Evolutionary conservation across 148 eudicot genomes (phyloP).

Genomic region (Fallopia convolvulus): DNA sequence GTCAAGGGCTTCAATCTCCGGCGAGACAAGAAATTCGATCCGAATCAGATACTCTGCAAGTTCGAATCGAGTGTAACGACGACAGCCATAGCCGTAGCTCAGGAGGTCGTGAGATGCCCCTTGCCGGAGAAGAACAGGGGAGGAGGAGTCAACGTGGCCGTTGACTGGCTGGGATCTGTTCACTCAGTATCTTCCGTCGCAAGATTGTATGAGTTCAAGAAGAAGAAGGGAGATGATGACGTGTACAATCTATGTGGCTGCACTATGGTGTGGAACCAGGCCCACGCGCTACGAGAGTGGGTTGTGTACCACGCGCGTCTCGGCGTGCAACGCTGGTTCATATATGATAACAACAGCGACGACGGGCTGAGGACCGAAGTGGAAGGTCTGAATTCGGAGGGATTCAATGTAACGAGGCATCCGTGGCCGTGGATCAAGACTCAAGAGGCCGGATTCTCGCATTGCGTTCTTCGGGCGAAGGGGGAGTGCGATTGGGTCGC

Average conservation of each 20-base stretch:
- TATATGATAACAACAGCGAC: slow-evolving; percentile 88
- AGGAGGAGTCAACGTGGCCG: slow-evolving; percentile 34
- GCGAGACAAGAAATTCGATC: slow-evolving; percentile 54
- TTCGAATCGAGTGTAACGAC: slow-evolving; percentile 36
- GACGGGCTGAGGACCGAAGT: slow-evolving; percentile 50
- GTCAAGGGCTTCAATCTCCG: slow-evolving; percentile 80
- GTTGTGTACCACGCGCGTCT: slow-evolving; percentile 73
- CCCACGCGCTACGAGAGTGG: slow-evolving; percentile 79
- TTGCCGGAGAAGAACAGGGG: slow-evolving; percentile 36
- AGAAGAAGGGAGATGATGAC: slow-evolving; percentile 15
- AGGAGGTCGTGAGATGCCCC: slow-evolving; percentile 76
- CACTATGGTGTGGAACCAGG: slow-evolving; percentile 98
- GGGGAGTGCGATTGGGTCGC: slow-evolving; percentile 74
- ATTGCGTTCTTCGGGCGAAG: slow-evolving; percentile 69
- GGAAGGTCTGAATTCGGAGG: slow-evolving; percentile 40
- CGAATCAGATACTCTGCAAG: slow-evolving; percentile 49
- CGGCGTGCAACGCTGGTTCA: slow-evolving; percentile 81
- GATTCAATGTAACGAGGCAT: slow-evolving; percentile 67
- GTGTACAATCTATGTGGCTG: slow-evolving; percentile 68
- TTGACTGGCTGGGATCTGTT: slow-evolving; percentile 19
- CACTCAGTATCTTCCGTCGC: slow-evolving; percentile 69
- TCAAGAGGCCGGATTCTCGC: slow-evolving; percentile 95
- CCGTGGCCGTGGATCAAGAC: slow-evolving; percentile 96
- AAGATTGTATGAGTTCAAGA: slow-evolving; percentile 21
- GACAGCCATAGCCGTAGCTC: slow-evolving; percentile 64